Conservation (phyloP, 495 filamentous ascomycete species). For the Aspergillus nidulans region DNA sequence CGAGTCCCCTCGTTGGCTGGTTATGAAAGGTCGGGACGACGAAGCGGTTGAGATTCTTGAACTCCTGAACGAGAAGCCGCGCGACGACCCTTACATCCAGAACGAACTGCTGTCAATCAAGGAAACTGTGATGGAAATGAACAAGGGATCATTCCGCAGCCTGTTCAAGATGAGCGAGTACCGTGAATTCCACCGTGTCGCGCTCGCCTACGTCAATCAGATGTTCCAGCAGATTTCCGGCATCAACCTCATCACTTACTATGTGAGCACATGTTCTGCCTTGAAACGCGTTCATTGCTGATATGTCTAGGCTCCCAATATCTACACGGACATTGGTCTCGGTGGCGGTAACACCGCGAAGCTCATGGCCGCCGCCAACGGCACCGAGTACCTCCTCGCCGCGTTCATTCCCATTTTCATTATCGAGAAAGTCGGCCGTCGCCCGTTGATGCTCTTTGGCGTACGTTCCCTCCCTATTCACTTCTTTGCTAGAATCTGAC, state of each 20-base stretch:
- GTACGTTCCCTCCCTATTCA: slow-evolving; percentile 40
- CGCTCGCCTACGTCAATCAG: slow-evolving; percentile 71
- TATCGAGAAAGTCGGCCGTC: slow-evolving; percentile 64
- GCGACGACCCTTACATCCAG: slow-evolving; percentile 54
- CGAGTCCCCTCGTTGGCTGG: slow-evolving; percentile 70
- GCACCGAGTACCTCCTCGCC: slow-evolving; percentile 71
- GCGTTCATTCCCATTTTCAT: slow-evolving; percentile 68
- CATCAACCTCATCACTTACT: slow-evolving; percentile 75
- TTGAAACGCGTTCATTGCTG: slow-evolving; percentile 22
- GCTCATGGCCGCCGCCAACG: slow-evolving; percentile 58
- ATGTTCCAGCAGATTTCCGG: slow-evolving; percentile 75
- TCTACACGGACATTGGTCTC: slow-evolving; percentile 43
- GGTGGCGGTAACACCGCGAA: slow-evolving; percentile 29
- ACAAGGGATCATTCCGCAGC: slow-evolving; percentile 59
- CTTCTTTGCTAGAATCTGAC: slow-evolving; percentile 23
- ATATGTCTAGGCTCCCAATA: slow-evolving; percentile 20
- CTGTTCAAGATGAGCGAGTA: slow-evolving; percentile 69
- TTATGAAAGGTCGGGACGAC: slow-evolving; percentile 58
- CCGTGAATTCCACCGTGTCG: slow-evolving; percentile 68
- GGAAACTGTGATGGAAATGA: slow-evolving; percentile 70
- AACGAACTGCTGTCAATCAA: slow-evolving; percentile 69
- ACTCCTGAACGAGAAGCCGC: slow-evolving; percentile 42
- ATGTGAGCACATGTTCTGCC: slow-evolving; percentile 28
- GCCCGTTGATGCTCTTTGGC: slow-evolving; percentile 68
- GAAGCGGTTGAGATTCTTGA: slow-evolving; percentile 61